phyloP scores from a whole-genome alignment of 2,329 filamentous ascomycete species.

The Biscogniauxia marginata region DNA sequence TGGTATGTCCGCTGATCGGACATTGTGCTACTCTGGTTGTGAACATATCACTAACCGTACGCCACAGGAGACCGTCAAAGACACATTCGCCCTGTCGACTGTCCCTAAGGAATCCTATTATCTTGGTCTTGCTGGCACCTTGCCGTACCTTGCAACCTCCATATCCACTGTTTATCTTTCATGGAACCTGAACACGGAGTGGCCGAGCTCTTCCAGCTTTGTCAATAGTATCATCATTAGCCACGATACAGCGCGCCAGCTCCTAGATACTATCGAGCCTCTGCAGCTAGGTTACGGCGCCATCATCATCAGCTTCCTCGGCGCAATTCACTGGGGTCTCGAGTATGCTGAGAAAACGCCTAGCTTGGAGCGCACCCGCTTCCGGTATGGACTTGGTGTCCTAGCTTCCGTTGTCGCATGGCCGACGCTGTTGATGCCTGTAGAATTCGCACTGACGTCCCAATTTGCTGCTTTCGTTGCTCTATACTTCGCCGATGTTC shows the following conservation, averaged over 20 bases:
- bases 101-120: conserved; percentile 68
- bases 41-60: background rate
- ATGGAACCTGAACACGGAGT: conserved; percentile 74
- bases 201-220: conserved; percentile 57
- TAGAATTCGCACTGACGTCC: conserved; percentile 79
- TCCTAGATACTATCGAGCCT: conserved; percentile 76
- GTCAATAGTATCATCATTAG: conserved; percentile 66
- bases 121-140: conserved; percentile 72
- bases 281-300: conserved; percentile 90
- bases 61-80: conserved; percentile 59
- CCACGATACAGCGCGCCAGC: conserved; percentile 67
- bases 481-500: conserved; percentile 81
- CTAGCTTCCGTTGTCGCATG: conserved; percentile 78
- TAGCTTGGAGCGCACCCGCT: conserved; percentile 62
- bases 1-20: conserved; percentile 48
- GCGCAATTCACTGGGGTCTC: conserved; percentile 89
- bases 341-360: conserved; percentile 74
- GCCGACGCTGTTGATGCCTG: conserved; percentile 82
- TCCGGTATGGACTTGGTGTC: conserved; percentile 81
- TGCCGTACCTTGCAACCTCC: conserved; percentile 85
- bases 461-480: conserved; percentile 85
- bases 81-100: conserved; percentile 63
- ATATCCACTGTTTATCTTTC: conserved; percentile 78
- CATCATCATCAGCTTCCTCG: conserved; percentile 89
- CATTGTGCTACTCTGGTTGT: background rate